Conservation (phyloP, 2,329 filamentous ascomycete genomes). For the Exophiala dermatitidis region DNA sequence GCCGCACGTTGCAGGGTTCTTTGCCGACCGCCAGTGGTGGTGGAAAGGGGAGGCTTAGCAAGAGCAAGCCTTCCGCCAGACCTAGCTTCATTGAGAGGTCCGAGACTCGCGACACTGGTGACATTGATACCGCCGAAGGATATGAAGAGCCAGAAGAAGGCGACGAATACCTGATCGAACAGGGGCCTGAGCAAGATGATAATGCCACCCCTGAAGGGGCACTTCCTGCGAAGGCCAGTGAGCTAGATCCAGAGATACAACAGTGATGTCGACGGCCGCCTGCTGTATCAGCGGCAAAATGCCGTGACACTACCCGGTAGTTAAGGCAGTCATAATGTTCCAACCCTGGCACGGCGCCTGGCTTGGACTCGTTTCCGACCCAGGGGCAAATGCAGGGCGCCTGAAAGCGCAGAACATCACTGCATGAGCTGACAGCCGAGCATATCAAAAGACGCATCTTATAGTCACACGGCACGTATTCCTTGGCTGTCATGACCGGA, state of each 20-base stretch:
- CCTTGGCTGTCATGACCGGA: too few relatives aligned
- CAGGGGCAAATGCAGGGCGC: too few relatives aligned
- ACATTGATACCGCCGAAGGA: not conserved
- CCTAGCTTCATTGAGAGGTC: slow-evolving; percentile 4
- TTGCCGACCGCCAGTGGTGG: slow-evolving; percentile 5
- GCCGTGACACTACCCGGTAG: too few relatives aligned
- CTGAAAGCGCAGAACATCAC: too few relatives aligned
- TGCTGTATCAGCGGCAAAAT: too few relatives aligned
- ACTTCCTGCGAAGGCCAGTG: not conserved
- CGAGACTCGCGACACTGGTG: not conserved
- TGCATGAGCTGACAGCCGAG: too few relatives aligned
- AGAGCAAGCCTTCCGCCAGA: slow-evolving; percentile 3
- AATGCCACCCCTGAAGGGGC: not conserved
- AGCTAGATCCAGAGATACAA: not conserved
- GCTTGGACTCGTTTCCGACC: too few relatives aligned
- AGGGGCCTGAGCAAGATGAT: slow-evolving; percentile 8
- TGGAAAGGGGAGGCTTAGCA: slow-evolving; percentile 10
- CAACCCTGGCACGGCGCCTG: too few relatives aligned
- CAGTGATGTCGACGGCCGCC: not conserved
- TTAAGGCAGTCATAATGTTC: too few relatives aligned
- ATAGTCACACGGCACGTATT: too few relatives aligned
- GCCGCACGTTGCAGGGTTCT: slow-evolving; percentile 10
- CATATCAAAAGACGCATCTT: too few relatives aligned
- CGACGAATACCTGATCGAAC: slow-evolving; percentile 13
- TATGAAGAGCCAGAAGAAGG: slow-evolving; percentile 15